Evolutionary conservation across 2,329 filamentous ascomycete genomes (phyloP).

Genomic region (Trichoderma hamatum): DNA sequence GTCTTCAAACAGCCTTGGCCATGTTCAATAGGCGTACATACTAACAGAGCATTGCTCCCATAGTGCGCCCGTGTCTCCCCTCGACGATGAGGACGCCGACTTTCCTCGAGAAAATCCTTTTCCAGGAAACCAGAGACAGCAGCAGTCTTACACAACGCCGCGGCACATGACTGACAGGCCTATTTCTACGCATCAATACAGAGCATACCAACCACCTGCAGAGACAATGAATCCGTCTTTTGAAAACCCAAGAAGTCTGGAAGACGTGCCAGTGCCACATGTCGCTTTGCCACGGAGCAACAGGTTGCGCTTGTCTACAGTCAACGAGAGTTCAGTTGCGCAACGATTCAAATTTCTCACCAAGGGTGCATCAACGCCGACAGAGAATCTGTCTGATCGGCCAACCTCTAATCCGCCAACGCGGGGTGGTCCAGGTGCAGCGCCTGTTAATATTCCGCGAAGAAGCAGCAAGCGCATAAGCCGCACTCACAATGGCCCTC

Average conservation of each 20-base stretch:
- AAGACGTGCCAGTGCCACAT: neutral
- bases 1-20: neutral
- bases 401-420: slow-evolving; percentile 60
- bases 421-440: slow-evolving; percentile 59
- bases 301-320: slow-evolving; percentile 6
- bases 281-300: slow-evolving; percentile 11
- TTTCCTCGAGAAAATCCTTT: slow-evolving; percentile 39
- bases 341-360: slow-evolving; percentile 41
- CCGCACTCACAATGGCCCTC: slow-evolving; percentile 26
- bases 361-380: slow-evolving; percentile 42
- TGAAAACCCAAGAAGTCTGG: slow-evolving; percentile 6
- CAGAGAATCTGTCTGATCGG: slow-evolving; percentile 34
- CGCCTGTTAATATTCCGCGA: slow-evolving; percentile 59
- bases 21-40: neutral
- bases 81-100: slow-evolving; percentile 53
- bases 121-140: slow-evolving; percentile 29
- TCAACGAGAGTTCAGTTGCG: slow-evolving; percentile 36
- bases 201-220: slow-evolving; percentile 29
- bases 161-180: slow-evolving; percentile 20
- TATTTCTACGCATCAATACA: neutral
- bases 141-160: slow-evolving; percentile 27
- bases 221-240: neutral
- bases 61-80: slow-evolving; percentile 50
- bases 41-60: slow-evolving; percentile 35
- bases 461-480: slow-evolving; percentile 51